Evolutionary conservation across 2,329 filamentous ascomycete genomes (phyloP).

Genomic region (Neoarthrinium moseri): DNA sequence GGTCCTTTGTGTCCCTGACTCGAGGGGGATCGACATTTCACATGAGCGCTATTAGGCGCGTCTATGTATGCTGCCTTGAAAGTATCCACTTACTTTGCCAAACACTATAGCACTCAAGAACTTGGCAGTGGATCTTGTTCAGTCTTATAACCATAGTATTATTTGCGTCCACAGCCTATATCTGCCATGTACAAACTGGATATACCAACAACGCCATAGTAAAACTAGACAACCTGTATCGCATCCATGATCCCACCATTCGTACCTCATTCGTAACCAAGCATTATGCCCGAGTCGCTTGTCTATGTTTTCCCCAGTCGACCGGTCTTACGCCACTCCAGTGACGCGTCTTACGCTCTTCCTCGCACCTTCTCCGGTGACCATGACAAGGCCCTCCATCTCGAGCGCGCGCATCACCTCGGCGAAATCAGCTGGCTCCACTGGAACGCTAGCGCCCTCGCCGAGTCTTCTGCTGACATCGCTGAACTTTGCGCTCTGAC

Average conservation of each 20-base stretch:
- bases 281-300: too few relatives aligned
- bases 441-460: conserved; percentile 67
- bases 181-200: conserved; percentile 22
- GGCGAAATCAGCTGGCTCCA: conserved; percentile 79
- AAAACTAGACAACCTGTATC: neutral
- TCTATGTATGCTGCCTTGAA: too few relatives aligned
- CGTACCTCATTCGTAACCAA: too few relatives aligned
- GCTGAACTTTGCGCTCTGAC: conserved; percentile 69
- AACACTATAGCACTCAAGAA: too few relatives aligned
- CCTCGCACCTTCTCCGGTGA: conserved; percentile 81
- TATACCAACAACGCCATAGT: conserved; percentile 11
- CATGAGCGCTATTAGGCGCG: too few relatives aligned
- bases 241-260: conserved; percentile 1
- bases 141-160: too few relatives aligned
- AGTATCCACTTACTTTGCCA: too few relatives aligned
- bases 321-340: conserved; percentile 38
- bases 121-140: too few relatives aligned
- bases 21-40: neutral
- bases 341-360: conserved; percentile 78
- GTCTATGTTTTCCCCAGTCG: too few relatives aligned
- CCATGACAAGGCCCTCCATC: conserved; percentile 77
- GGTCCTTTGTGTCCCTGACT: neutral
- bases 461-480: conserved; percentile 73
- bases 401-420: conserved; percentile 80
- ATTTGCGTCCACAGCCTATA: too few relatives aligned